These are phyloP conservation scores for Hydnomerulius pinastri DNA, from an alignment of 768 basidiomycete species.

Conservation along the genomic window DNA sequence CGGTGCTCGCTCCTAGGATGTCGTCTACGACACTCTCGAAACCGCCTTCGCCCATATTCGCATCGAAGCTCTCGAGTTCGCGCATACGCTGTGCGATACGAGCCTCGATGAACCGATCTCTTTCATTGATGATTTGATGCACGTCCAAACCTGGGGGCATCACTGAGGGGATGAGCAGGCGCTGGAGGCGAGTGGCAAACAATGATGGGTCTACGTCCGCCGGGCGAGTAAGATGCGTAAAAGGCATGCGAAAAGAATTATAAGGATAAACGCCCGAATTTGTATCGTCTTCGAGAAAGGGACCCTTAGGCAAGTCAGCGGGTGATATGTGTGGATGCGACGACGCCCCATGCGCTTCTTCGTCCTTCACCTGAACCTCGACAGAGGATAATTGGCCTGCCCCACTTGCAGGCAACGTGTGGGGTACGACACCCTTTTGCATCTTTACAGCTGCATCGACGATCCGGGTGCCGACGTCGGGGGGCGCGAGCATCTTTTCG, in stretches of 20 bases:
- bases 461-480: conserved; percentile 61
- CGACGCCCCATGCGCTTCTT: conserved; percentile 46
- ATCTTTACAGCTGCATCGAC: conserved; percentile 77
- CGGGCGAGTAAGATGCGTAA: conserved; percentile 73
- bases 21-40: conserved; percentile 55
- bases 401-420: conserved; percentile 24
- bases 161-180: conserved; percentile 83
- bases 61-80: conserved; percentile 79
- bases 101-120: conserved; percentile 88
- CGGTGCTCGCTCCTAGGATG: conserved; percentile 12
- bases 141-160: conserved; percentile 94
- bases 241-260: conserved; percentile 86
- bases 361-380: conserved; percentile 50
- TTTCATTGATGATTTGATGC: conserved; percentile 86
- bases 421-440: conserved; percentile 50
- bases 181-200: conserved; percentile 73
- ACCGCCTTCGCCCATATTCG: conserved; percentile 77
- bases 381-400: conserved; percentile 22
- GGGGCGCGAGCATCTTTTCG: conserved; percentile 62
- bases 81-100: conserved; percentile 85
- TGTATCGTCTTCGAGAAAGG: conserved; percentile 77
- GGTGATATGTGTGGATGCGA: conserved; percentile 44
- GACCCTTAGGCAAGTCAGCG: conserved; percentile 68
- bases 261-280: conserved; percentile 87
- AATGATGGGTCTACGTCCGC: conserved; percentile 59